Percentiles rank a stretch among this genome's conserved stretches.
These are phyloP conservation scores for Fusarium sp. DNA, from an alignment of 2,329 filamentous ascomycete species.

Conservation along the genomic window DNA sequence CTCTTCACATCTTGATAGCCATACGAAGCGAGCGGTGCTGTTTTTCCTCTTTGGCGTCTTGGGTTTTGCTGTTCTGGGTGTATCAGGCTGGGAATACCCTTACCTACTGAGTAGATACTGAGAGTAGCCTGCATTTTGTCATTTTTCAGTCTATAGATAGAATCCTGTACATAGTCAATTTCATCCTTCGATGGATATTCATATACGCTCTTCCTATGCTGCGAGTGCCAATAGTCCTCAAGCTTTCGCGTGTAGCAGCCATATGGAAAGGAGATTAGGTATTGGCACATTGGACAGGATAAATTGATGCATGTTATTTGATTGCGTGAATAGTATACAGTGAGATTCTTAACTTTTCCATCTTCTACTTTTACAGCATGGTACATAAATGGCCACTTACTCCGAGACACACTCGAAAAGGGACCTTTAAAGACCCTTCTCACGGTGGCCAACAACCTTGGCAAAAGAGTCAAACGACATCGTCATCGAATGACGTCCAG, in stretches of 20 bases:
- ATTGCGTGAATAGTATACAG: constrained; percentile 7
- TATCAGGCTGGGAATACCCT: constrained; percentile 14
- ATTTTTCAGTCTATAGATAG: background rate
- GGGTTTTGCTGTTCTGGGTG: background rate
- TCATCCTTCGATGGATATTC: background rate
- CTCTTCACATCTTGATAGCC: background rate
- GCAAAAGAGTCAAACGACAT: constrained; percentile 68
- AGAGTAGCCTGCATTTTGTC: constrained; percentile 1
- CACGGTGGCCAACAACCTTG: constrained; percentile 62
- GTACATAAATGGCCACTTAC: background rate
- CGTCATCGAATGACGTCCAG: constrained; percentile 73
- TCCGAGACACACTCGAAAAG: background rate
- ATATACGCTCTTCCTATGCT: background rate
- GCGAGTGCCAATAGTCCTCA: background rate
- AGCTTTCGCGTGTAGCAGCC: background rate
- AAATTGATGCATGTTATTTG: background rate
- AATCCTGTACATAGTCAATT: background rate
- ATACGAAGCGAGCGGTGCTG: background rate
- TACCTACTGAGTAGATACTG: background rate
- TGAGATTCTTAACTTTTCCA: background rate
- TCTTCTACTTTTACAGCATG: constrained; percentile 9
- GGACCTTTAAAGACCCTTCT: constrained; percentile 55
- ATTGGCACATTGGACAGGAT: background rate
- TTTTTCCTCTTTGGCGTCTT: constrained; percentile 15
- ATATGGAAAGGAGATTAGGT: background rate